These are phyloP conservation scores for Clavispora santaluciae DNA, from an alignment of 805 yeast species.

Conservation along the genomic window DNA sequence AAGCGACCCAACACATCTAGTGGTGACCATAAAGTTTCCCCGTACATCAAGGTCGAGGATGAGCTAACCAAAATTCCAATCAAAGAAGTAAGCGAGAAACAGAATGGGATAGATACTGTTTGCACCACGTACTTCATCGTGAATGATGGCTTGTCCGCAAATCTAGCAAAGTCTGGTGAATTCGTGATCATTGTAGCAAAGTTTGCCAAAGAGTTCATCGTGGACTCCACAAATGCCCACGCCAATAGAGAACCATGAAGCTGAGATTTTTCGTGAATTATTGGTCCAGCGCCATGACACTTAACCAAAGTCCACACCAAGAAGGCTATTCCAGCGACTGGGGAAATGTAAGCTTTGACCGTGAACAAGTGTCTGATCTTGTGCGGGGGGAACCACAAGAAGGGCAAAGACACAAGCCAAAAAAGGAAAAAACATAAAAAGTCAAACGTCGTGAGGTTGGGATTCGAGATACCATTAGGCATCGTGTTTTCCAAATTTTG, in stretches of 20 bases:
- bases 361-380: constrained; percentile 79
- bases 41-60: constrained; percentile 64
- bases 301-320: constrained; percentile 79
- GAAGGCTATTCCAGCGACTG: constrained; percentile 79
- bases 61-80: constrained; percentile 84
- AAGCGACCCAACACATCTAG: constrained; percentile 66
- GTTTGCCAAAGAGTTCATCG: constrained; percentile 79
- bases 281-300: constrained; percentile 75
- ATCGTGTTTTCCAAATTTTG: constrained; percentile 55
- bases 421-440: constrained; percentile 75
- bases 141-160: constrained; percentile 49
- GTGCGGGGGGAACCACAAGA: constrained; percentile 78
- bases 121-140: constrained; percentile 37
- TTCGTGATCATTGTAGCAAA: constrained; percentile 86
- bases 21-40: constrained; percentile 78
- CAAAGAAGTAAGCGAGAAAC: constrained; percentile 75
- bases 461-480: constrained; percentile 54
- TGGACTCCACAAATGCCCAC: constrained; percentile 78
- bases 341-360: constrained; percentile 70
- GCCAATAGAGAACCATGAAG: constrained; percentile 59
- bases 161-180: constrained; percentile 86
- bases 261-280: constrained; percentile 50
- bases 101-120: constrained; percentile 65
- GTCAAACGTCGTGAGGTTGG: constrained; percentile 65
- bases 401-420: constrained; percentile 77